phyloP scores from a whole-genome alignment of 306 rosid genomes.

The Ormosia semicastrata region DNA sequence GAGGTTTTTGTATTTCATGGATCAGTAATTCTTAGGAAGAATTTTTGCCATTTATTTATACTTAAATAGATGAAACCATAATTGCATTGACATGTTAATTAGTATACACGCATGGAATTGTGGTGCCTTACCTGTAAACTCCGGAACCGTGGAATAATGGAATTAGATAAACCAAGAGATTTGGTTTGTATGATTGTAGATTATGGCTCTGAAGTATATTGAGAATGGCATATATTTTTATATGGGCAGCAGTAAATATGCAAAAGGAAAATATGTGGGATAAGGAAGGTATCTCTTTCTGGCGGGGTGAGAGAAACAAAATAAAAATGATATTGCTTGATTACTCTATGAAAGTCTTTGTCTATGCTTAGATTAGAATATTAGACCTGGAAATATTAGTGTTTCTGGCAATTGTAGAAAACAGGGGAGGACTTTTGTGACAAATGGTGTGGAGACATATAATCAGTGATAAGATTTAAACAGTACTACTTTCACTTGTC shows the following conservation, averaged over 20 bases:
- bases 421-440: too few relatives aligned
- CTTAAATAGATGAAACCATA: not conserved
- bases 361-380: constrained; percentile 10
- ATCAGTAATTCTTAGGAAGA: not conserved
- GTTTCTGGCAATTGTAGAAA: too few relatives aligned
- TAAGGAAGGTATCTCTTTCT: constrained; percentile 62
- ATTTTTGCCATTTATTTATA: not conserved
- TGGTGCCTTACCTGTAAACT: constrained; percentile 58
- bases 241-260: constrained; percentile 50
- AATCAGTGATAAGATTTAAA: too few relatives aligned
- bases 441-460: too few relatives aligned
- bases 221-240: constrained; percentile 39
- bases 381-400: not conserved
- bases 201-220: constrained; percentile 51
- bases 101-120: not conserved
- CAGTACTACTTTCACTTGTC: too few relatives aligned
- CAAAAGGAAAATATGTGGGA: constrained; percentile 53
- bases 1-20: constrained; percentile 63
- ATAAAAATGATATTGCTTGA: constrained; percentile 22
- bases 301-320: not conserved
- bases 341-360: constrained; percentile 31
- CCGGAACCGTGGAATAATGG: constrained; percentile 51
- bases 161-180: constrained; percentile 19
- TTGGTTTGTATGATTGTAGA: constrained; percentile 12
- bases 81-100: not conserved